Percentiles rank a stretch among this genome's conserved stretches.
These are phyloP conservation scores for Clarkia xantiana DNA, from an alignment of 345 rosid genomes.

Conservation along the genomic window DNA sequence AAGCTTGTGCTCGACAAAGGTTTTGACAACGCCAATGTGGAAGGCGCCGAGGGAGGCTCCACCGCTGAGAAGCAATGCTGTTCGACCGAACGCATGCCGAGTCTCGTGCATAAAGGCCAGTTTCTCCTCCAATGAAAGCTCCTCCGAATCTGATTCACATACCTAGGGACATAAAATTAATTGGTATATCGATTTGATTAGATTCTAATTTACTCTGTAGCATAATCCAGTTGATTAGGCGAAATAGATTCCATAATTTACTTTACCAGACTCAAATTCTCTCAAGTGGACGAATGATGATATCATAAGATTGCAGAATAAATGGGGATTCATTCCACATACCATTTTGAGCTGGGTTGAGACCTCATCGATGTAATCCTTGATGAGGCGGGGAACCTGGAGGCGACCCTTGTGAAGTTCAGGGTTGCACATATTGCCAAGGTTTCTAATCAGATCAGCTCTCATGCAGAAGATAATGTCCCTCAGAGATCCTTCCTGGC, in stretches of 20 bases:
- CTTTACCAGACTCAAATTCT: too few species aligned
- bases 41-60: slow-evolving; percentile 97
- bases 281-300: too few species aligned
- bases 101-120: slow-evolving; percentile 95
- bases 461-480: slow-evolving; percentile 94
- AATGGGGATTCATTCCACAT: too few species aligned
- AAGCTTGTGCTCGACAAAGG: slow-evolving; percentile 82
- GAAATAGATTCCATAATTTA: too few species aligned
- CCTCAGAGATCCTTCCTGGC: slow-evolving; percentile 75
- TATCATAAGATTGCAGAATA: too few species aligned
- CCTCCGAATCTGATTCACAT: slow-evolving; percentile 72
- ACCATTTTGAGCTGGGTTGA: slow-evolving; percentile 84
- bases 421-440: slow-evolving; percentile 93
- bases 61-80: slow-evolving; percentile 96
- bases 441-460: slow-evolving; percentile 88
- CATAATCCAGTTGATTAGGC: too few species aligned
- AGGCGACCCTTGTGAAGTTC: slow-evolving; percentile 98
- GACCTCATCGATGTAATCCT: slow-evolving; percentile 89
- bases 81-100: slow-evolving; percentile 91
- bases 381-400: slow-evolving; percentile 78
- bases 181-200: too few species aligned
- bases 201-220: too few species aligned
- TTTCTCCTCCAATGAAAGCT: slow-evolving; percentile 88
- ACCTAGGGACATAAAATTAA: slow-evolving; percentile 6
- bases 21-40: slow-evolving; percentile 82